phyloP scores from a whole-genome alignment of 202 grass and related monocot genomes.

The Zoysia matrella region DNA sequence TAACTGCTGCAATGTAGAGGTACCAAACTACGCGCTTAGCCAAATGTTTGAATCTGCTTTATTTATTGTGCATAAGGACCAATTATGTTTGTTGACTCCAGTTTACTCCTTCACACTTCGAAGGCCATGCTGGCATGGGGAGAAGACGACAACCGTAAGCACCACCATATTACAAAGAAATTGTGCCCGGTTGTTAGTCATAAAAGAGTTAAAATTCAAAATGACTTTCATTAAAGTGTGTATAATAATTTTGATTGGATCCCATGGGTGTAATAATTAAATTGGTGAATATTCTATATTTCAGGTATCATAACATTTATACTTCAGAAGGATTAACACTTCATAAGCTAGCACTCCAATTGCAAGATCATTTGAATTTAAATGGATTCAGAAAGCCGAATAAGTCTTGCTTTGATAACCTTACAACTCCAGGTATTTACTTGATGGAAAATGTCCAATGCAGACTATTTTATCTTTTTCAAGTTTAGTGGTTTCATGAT shows the following conservation, averaged over 20 bases:
- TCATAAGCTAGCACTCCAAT: slow-evolving; percentile 68
- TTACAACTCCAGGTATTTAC: slow-evolving; percentile 62
- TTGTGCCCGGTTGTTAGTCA: not conserved
- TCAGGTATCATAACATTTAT: slow-evolving; percentile 87
- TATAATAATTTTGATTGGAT: not conserved
- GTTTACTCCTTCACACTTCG: slow-evolving; percentile 90
- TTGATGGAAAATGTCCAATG: slow-evolving; percentile 37
- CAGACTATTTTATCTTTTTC: slow-evolving; percentile 32
- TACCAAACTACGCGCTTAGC: slow-evolving; percentile 36
- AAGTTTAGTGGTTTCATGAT: slow-evolving; percentile 33
- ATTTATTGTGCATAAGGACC: slow-evolving; percentile 30
- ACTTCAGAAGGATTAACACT: slow-evolving; percentile 81
- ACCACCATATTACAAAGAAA: slow-evolving; percentile 24
- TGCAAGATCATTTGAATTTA: slow-evolving; percentile 48
- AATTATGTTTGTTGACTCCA: slow-evolving; percentile 45
- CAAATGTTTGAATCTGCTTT: slow-evolving; percentile 29
- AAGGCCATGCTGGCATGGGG: slow-evolving; percentile 80
- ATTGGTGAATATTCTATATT: slow-evolving; percentile 41
- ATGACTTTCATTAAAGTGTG: not conserved
- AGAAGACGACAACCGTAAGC: slow-evolving; percentile 83
- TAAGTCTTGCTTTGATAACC: slow-evolving; percentile 34
- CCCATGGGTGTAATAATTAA: slow-evolving; percentile 21
- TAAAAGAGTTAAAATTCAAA: slow-evolving; percentile 21
- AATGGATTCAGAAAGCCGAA: slow-evolving; percentile 27
- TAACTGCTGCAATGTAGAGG: slow-evolving; percentile 62